Base-by-base conservation (phyloP, 305 asterid genomes). In the Plantago coronopus region DNA sequence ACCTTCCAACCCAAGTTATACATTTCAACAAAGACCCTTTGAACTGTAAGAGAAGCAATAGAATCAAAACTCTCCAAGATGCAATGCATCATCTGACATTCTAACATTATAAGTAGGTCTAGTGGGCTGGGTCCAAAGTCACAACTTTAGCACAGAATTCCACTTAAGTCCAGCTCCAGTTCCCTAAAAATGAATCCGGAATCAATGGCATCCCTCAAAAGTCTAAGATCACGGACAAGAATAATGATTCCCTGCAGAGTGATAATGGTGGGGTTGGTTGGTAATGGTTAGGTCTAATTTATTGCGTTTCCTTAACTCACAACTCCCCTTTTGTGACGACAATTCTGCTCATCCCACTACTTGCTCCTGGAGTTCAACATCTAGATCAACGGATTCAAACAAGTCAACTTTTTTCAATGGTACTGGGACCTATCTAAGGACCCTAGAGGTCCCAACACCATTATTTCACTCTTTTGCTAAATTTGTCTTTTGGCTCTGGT, bases 241-340 rank as follows among this genome's bases (percentile, higher is more conserved):
- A 29, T 42, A 29, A 72, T 64, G 31, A 68, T 61, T 38, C 53
- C 61, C 60, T 4, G 29, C 29, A 4, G 19, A 68, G 51, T 8
- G 49, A 61, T 57, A 63, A 72, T 74, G 75, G 43, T 38, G 43
- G 43, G 70, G 79, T 70, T 59, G 64, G 64, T 59, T 58, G 27
- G 63, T 9, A 75, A 66, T 59, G 64, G 64, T 59, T 58, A 15
- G 63, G 15, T 59, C 53, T 21, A 16, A 59, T 59, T 69, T 69
- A 74, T 57, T 62, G 69, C 70, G 18, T 8, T 29, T 14, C 15
- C 15, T 44, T 29, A 27, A 61, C 48, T 54, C 42, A 42, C 25
- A 20, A 22, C 15, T 19, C 31, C 57, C 13, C 5, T 34, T 47
- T 20, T 22, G 16, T 47, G 47, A 34, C 25, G 67, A 62, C 48